Percentiles rank a stretch among this genome's conserved stretches.
Evolutionary conservation across 345 rosid genomes (phyloP).

Genomic region (Ricinus communis): DNA sequence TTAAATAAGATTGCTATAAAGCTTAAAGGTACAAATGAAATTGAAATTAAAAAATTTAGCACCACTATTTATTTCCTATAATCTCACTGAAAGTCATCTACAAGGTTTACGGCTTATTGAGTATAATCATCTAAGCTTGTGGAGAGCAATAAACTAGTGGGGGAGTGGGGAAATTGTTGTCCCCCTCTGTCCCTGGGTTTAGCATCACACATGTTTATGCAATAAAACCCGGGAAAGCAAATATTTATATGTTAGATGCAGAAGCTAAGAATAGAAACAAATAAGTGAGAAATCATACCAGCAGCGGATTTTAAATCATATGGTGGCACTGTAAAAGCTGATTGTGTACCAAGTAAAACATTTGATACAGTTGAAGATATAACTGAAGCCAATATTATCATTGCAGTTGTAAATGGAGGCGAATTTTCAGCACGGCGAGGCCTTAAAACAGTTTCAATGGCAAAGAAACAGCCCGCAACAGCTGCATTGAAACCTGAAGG

Average conservation of each 20-base stretch:
- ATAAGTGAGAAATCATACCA: constrained; percentile 42
- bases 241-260: constrained; percentile 4
- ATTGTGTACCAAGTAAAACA: constrained; percentile 81
- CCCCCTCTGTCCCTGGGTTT: too few species aligned
- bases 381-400: constrained; percentile 94
- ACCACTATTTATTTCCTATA: too few species aligned
- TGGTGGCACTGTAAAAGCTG: constrained; percentile 88
- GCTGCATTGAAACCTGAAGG: constrained; percentile 94
- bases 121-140: too few species aligned
- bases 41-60: too few species aligned
- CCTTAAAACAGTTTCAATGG: constrained; percentile 91
- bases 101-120: too few species aligned
- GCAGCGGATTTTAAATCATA: constrained; percentile 99
- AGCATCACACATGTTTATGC: not conserved
- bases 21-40: too few species aligned
- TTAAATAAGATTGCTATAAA: too few species aligned
- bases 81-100: too few species aligned
- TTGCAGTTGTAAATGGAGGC: constrained; percentile 96
- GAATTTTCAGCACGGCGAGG: constrained; percentile 94
- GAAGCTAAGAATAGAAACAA: not conserved
- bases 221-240: not conserved
- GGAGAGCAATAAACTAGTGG: too few species aligned
- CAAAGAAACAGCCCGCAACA: constrained; percentile 97
- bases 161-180: too few species aligned
- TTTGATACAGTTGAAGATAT: constrained; percentile 95